Base-by-base conservation (phyloP, 257 asterid species). In the Plantago major region DNA sequence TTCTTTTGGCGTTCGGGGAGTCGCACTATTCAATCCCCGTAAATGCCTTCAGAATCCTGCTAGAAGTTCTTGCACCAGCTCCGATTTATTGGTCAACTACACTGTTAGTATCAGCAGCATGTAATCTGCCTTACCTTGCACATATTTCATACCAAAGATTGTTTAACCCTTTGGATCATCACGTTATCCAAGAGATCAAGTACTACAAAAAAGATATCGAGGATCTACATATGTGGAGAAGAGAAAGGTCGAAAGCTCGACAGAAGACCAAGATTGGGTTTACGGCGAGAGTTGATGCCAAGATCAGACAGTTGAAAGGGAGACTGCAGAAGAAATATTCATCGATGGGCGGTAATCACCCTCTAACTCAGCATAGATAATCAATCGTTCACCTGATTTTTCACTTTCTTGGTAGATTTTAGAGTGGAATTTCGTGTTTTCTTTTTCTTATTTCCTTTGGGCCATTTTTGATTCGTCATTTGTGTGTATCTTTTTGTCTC, bases 141-240 rank as follows among this genome's bases (percentile, higher is more conserved):
- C 95, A 87, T 81, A 83, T 87, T 30, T 68, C 95, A 5, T 87
- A 79, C 73, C 96, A 84, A 46, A 75, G 99, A 62, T 72, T 83
- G n/a, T 81, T 87, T 78, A 77, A 75, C 63, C 99, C 99, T 0
- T 77, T 87, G 92, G 99, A 93, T 50, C 99, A 89, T 64, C 97
- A 93, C 51, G 77, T 93, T 58, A 93, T 93, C 63, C 97, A 89
- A 60, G 99, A 93, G 79, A 89, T 93, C 71, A 93, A 84, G 68
- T 82, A 79, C 64, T 89, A 82, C 46, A 78, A 62, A 79, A 93
- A 89, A 70, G 90, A 93, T 48, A 75, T 87, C 0, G 84, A 89
- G 72, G 99, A 93, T 68, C 80, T 86, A 46, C 82, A 68, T 55
- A 93, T 93, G 99, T 93, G 99, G 99, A 76, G 63, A 16, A 60